These are phyloP conservation scores for Letharia columbiana DNA, from an alignment of 495 filamentous ascomycete species.

Conservation along the genomic window DNA sequence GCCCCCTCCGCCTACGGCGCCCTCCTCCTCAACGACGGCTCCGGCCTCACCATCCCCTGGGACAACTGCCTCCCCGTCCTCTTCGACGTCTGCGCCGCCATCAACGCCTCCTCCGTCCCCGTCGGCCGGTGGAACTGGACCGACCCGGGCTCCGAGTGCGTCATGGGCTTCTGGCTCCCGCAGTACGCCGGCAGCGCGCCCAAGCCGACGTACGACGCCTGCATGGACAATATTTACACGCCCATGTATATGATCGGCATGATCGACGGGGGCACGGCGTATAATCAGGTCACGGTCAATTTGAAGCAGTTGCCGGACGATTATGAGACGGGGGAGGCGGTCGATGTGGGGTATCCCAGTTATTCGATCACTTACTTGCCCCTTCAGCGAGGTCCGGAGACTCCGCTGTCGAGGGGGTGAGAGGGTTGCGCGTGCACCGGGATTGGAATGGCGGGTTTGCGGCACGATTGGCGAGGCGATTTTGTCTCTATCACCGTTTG, in stretches of 20 bases:
- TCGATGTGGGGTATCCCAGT: background rate
- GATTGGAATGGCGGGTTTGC: background rate
- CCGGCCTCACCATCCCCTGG: constrained; percentile 6
- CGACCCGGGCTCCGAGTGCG: constrained; percentile 14
- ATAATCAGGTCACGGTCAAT: constrained; percentile 10
- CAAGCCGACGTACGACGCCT: background rate
- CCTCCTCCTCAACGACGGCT: constrained; percentile 21
- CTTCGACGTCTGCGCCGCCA: constrained; percentile 10
- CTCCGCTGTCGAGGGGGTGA: background rate
- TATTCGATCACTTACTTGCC: constrained; percentile 2
- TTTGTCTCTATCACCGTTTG: background rate
- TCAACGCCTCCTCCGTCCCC: background rate
- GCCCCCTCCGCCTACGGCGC: constrained; percentile 24
- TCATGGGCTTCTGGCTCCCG: constrained; percentile 13
- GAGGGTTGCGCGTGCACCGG: background rate
- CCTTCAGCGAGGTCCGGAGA: background rate
- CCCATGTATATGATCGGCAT: background rate
- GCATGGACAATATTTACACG: background rate
- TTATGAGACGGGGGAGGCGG: background rate
- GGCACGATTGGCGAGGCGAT: background rate
- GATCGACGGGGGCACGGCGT: background rate
- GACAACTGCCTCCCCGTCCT: constrained; percentile 13
- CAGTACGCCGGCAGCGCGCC: background rate
- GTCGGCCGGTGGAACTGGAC: constrained; percentile 1
- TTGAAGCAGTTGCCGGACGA: background rate